These are phyloP conservation scores for Babjeviella inositovora DNA, from an alignment of 805 yeast genomes.

Conservation along the genomic window DNA sequence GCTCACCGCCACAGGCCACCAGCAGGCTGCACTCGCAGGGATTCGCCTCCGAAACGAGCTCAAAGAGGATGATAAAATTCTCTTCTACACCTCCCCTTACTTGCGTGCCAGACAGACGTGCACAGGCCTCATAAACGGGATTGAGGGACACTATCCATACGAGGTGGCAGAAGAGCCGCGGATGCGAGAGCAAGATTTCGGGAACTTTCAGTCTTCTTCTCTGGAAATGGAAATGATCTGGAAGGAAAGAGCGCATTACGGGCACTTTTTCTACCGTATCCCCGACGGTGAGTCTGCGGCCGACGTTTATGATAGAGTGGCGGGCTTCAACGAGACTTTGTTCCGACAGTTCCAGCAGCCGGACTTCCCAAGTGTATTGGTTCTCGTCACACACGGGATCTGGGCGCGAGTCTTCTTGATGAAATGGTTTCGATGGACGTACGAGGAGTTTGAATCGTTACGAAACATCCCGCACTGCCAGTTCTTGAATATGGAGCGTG, in stretches of 20 bases:
- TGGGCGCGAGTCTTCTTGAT: slow-evolving; percentile 87
- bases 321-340: slow-evolving; percentile 78
- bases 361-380: slow-evolving; percentile 65
- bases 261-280: slow-evolving; percentile 71
- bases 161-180: slow-evolving; percentile 75
- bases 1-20: slow-evolving; percentile 55
- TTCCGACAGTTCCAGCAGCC: slow-evolving; percentile 63
- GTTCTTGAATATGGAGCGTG: slow-evolving; percentile 62
- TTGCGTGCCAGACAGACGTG: slow-evolving; percentile 74
- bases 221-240: slow-evolving; percentile 71
- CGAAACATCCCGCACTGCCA: slow-evolving; percentile 78
- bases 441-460: slow-evolving; percentile 74
- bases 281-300: slow-evolving; percentile 96
- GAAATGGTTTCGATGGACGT: slow-evolving; percentile 93
- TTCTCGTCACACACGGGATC: slow-evolving; percentile 84
- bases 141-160: slow-evolving; percentile 22
- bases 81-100: slow-evolving; percentile 82
- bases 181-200: slow-evolving; percentile 90
- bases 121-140: slow-evolving; percentile 46
- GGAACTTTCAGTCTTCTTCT: slow-evolving; percentile 71
- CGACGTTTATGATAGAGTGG: slow-evolving; percentile 83
- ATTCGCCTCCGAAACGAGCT: slow-evolving; percentile 23
- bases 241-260: slow-evolving; percentile 77
- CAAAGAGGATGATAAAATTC: slow-evolving; percentile 34
- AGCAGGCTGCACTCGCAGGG: slow-evolving; percentile 50